These are phyloP conservation scores for Suillus brevipes DNA, from an alignment of 768 basidiomycete genomes.

Conservation along the genomic window DNA sequence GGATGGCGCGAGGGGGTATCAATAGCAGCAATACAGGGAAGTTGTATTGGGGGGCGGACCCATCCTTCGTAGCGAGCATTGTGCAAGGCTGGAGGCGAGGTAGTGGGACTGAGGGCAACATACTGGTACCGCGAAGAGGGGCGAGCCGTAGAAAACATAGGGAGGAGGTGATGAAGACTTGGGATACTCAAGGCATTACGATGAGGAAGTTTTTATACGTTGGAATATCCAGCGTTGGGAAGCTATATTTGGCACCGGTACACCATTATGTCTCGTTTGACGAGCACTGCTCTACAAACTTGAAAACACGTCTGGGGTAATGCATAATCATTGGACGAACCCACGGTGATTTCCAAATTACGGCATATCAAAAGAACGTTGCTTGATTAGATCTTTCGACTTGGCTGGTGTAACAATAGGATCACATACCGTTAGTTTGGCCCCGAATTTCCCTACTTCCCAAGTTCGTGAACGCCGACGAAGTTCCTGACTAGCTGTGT, in stretches of 20 bases:
- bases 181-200: not conserved
- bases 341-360: not conserved
- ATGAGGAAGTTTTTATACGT: not conserved
- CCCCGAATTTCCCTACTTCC: too few relatives aligned
- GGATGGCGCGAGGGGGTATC: not conserved
- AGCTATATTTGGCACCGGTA: too few relatives aligned
- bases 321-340: too few relatives aligned
- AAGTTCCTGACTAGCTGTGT: not conserved
- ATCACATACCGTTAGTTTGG: not conserved
- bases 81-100: not conserved
- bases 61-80: conserved; percentile 7
- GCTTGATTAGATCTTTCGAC: too few relatives aligned
- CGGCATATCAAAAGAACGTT: not conserved
- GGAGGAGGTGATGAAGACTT: not conserved
- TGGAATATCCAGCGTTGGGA: not conserved
- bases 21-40: not conserved
- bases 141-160: not conserved
- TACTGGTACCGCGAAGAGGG: not conserved
- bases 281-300: too few relatives aligned
- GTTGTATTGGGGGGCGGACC: not conserved
- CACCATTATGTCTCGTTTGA: too few relatives aligned
- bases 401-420: not conserved
- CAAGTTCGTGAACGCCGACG: not conserved
- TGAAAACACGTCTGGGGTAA: too few relatives aligned
- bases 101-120: not conserved